Evolutionary conservation across 1,139 yeast genomes (phyloP).

Genomic region (Wickerhamiella pararugosa): DNA sequence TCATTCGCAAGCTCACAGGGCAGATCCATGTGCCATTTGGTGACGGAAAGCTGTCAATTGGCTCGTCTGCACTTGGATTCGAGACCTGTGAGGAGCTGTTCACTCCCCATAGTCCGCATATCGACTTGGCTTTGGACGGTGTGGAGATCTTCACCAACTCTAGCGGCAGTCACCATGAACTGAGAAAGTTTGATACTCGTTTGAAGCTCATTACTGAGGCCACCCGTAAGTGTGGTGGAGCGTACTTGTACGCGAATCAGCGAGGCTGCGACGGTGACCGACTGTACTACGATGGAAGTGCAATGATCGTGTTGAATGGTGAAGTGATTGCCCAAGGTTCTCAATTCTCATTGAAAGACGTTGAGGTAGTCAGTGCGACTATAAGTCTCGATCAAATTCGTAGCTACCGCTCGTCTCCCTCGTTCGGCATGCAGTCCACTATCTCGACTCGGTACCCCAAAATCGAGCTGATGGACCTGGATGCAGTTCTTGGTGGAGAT

Average conservation of each 20-base stretch:
- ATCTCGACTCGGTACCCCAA: slow-evolving; percentile 40
- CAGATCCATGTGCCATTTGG: slow-evolving; percentile 65
- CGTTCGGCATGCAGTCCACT: slow-evolving; percentile 63
- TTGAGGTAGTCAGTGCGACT: slow-evolving; percentile 87
- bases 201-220: slow-evolving; percentile 79
- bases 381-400: slow-evolving; percentile 86
- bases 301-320: slow-evolving; percentile 85
- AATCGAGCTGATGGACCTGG: slow-evolving; percentile 36
- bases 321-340: slow-evolving; percentile 81
- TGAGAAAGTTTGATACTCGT: slow-evolving; percentile 75
- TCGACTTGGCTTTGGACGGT: slow-evolving; percentile 82
- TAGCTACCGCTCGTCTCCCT: slow-evolving; percentile 51
- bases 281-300: slow-evolving; percentile 91
- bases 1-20: slow-evolving; percentile 43
- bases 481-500: neutral
- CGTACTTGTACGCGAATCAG: slow-evolving; percentile 85
- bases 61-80: slow-evolving; percentile 80
- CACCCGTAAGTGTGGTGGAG: slow-evolving; percentile 90
- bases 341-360: slow-evolving; percentile 78
- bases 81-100: slow-evolving; percentile 97
- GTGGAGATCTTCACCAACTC: slow-evolving; percentile 93
- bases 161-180: slow-evolving; percentile 91
- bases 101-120: slow-evolving; percentile 93
- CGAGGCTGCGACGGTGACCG: slow-evolving; percentile 98
- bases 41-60: slow-evolving; percentile 71